A percentile compares a stretch with the other conserved stretches of the same genome.
These are phyloP conservation scores for Citrus unshiu DNA, from an alignment of 345 rosid genomes.

Conservation along the genomic window DNA sequence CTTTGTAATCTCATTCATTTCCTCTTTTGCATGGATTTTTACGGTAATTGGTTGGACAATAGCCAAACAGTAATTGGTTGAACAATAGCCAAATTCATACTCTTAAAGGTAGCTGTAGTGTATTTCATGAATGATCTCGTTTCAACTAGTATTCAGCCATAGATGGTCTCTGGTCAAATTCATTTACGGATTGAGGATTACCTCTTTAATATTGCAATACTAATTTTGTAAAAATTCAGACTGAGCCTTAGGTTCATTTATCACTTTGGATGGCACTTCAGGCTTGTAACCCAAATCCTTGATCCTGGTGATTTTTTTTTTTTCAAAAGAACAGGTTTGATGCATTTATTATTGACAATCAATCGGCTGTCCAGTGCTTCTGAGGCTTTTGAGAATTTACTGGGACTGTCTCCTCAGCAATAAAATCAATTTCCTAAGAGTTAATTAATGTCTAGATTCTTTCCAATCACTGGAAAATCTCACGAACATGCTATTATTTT, in stretches of 20 bases:
- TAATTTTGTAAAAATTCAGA: not conserved
- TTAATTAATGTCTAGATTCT: too few species aligned
- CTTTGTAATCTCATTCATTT: not conserved
- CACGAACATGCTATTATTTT: not conserved
- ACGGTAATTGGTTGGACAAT: not conserved
- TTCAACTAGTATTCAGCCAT: not conserved
- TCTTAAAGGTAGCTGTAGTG: not conserved
- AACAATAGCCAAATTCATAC: not conserved
- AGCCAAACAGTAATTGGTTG: too few species aligned
- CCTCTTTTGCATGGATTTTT: not conserved
- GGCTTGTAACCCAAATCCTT: not conserved
- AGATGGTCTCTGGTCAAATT: not conserved
- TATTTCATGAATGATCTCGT: not conserved
- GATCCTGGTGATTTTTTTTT: not conserved
- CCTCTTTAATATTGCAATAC: not conserved
- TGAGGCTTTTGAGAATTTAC: not conserved
- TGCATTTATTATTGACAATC: not conserved
- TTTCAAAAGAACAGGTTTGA: not conserved
- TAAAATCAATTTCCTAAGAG: not conserved
- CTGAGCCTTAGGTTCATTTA: not conserved
- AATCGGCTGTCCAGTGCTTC: not conserved
- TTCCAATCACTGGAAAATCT: not conserved
- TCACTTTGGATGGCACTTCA: not conserved
- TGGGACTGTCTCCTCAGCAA: not conserved
- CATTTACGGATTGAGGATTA: not conserved